These are phyloP conservation scores for Oryza australiensis DNA, from an alignment of 176 grass and related monocot species.

Conservation along the genomic window DNA sequence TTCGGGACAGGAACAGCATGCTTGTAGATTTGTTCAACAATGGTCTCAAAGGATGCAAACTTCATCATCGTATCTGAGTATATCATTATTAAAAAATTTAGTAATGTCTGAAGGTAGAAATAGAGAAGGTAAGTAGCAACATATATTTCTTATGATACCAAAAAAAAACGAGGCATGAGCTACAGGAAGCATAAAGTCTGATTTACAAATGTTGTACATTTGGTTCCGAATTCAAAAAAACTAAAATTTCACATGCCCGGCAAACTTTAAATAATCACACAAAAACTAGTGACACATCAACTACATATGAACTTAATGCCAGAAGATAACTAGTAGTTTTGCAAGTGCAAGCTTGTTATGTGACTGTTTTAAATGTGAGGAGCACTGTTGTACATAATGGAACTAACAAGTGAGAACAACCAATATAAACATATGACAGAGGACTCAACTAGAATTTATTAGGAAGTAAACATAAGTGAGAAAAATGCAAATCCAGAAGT, in stretches of 20 bases:
- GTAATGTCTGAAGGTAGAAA: background rate
- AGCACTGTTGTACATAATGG: background rate
- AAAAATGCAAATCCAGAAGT: background rate
- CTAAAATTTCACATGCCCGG: background rate
- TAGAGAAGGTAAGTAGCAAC: background rate
- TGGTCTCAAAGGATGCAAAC: constrained; percentile 72
- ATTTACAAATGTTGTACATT: background rate
- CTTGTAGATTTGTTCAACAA: constrained; percentile 70
- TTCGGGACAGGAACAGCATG: constrained; percentile 58
- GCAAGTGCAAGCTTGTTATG: background rate
- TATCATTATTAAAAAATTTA: constrained; percentile 3
- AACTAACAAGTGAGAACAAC: background rate
- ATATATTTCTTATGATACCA: background rate
- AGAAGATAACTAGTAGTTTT: too few species aligned
- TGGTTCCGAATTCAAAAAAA: background rate
- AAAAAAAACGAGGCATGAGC: background rate
- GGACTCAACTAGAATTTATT: background rate
- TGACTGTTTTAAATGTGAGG: background rate
- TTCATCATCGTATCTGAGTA: constrained; percentile 73
- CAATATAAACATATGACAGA: background rate
- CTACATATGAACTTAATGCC: too few species aligned
- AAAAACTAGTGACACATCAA: too few species aligned
- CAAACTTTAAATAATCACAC: background rate
- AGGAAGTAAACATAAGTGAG: background rate
- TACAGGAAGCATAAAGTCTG: background rate